Evolutionary conservation across 2,329 filamentous ascomycete genomes (phyloP), one percentile per base, ranked within the genome.

Genomic region (Aspergillus brasiliensis): DNA sequence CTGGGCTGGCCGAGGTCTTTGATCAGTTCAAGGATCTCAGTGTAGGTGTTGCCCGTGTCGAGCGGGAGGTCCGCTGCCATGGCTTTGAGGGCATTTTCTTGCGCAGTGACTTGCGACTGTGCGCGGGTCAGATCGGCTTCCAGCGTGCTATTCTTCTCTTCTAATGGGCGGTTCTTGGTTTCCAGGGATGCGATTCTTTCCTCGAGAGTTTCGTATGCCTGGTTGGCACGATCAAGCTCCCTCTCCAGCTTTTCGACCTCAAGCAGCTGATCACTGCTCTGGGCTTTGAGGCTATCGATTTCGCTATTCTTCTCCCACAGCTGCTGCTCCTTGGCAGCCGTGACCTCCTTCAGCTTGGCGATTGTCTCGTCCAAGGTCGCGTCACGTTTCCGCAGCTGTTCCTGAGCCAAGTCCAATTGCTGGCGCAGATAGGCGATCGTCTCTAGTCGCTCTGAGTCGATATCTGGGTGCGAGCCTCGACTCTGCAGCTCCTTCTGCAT

Each of bases 11-110:
- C 71, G 17, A 75, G 62, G 54, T 72, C 71, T 51, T 76, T 75
- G 49, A 78, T 74, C 44, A 73, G 52, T 25, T 76, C 74, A 2
- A 78, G 64, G n/a, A 79, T 75, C 44, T 79, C 75, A 23, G 66
- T 71, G 57, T 76, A 78, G 6, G 73, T 72, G 58, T 72, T 77
- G 6, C 67, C 67, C 3, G 64, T 60, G 55, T 70, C 70, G 5
- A 72, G 60, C 5, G 76, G 73, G 3, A 77, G 61, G 37, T 77
- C 74, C 8, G 69, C 71, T 11, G 76, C 76, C 34, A 76, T 70
- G 5, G 69, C 70, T 34, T 75, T 75, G 11, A 79, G 62, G 1
- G 74, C 75, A 53, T 72, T 75, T 53, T 72, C 69, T 53, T 77
- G 76, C 2, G 75, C 72, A 34, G 70, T 70, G 21, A 75, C 67